A percentile compares a stretch with the other conserved stretches of the same genome.
These are phyloP conservation scores for Xylaria sp. DNA, from an alignment of 495 filamentous ascomycete genomes.

Conservation along the genomic window DNA sequence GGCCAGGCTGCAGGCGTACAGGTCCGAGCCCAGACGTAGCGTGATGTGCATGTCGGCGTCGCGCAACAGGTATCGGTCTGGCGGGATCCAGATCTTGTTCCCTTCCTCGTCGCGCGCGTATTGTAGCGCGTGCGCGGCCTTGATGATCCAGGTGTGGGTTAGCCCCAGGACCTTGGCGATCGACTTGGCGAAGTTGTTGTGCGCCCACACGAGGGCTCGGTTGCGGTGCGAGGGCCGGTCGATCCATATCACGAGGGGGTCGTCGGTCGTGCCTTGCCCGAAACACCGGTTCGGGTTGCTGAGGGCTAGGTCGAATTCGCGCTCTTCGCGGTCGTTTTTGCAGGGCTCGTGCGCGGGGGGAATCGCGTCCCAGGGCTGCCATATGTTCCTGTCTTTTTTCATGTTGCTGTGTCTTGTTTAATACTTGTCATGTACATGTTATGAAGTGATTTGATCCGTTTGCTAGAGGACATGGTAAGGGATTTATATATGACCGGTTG, in stretches of 20 bases:
- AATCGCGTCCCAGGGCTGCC: constrained; percentile 2
- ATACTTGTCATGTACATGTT: neutral
- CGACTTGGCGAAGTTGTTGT: constrained; percentile 25
- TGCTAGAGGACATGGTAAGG: too few relatives aligned
- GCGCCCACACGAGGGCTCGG: constrained; percentile 13
- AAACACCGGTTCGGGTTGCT: constrained; percentile 22
- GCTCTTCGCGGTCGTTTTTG: constrained; percentile 23
- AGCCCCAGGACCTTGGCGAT: constrained; percentile 20
- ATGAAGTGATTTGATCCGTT: neutral
- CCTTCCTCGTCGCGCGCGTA: constrained; percentile 15
- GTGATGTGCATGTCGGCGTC: constrained; percentile 26
- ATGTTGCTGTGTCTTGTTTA: neutral
- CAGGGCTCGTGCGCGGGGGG: constrained; percentile 19
- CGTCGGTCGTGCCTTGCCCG: constrained; percentile 10
- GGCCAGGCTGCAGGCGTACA: constrained; percentile 16
- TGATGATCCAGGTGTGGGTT: constrained; percentile 24
- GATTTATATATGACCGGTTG: neutral
- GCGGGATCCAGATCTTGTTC: neutral
- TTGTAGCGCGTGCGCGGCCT: neutral
- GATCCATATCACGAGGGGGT: constrained; percentile 23
- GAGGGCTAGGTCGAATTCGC: neutral
- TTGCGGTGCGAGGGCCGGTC: neutral
- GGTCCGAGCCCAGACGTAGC: constrained; percentile 14
- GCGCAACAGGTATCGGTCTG: neutral
- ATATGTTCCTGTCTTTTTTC: neutral